phyloP scores from a whole-genome alignment of 768 basidiomycete species.

The Russula foetens region DNA sequence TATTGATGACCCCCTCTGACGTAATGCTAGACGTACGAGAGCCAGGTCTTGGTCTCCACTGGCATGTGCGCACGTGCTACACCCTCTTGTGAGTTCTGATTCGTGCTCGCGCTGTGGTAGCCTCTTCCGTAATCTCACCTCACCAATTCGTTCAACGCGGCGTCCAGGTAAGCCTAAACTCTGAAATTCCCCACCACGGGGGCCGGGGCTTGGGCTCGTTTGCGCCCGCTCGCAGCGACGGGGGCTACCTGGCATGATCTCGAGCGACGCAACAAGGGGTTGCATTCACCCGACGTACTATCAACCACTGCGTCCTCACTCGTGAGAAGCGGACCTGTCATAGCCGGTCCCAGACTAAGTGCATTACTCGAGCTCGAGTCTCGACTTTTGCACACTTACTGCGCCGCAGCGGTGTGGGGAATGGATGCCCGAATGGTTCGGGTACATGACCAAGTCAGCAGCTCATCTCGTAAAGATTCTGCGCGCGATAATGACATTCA shows the following conservation, averaged over 20 bases:
- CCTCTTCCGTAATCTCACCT: conserved; percentile 18
- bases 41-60: conserved; percentile 23
- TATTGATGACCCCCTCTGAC: conserved; percentile 45
- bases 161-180: neutral
- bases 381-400: conserved; percentile 13
- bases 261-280: conserved; percentile 55
- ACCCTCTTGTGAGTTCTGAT: conserved; percentile 17
- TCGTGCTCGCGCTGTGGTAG: conserved; percentile 2
- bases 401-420: neutral
- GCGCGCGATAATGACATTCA: conserved; percentile 27
- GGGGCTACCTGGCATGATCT: conserved; percentile 40
- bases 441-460: neutral
- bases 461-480: conserved; percentile 15
- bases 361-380: conserved; percentile 21
- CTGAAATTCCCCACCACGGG: conserved; percentile 6
- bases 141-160: conserved; percentile 19
- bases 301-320: conserved; percentile 59
- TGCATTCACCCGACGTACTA: conserved; percentile 56
- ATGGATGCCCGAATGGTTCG: neutral
- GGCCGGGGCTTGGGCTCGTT: conserved; percentile 16
- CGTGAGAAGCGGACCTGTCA: conserved; percentile 50
- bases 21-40: conserved; percentile 37
- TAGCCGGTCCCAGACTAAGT: conserved; percentile 22
- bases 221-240: conserved; percentile 26
- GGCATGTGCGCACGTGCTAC: conserved; percentile 16